Evolutionary conservation across 2,329 filamentous ascomycete genomes (phyloP).

Genomic region (Thyridium curvatum): DNA sequence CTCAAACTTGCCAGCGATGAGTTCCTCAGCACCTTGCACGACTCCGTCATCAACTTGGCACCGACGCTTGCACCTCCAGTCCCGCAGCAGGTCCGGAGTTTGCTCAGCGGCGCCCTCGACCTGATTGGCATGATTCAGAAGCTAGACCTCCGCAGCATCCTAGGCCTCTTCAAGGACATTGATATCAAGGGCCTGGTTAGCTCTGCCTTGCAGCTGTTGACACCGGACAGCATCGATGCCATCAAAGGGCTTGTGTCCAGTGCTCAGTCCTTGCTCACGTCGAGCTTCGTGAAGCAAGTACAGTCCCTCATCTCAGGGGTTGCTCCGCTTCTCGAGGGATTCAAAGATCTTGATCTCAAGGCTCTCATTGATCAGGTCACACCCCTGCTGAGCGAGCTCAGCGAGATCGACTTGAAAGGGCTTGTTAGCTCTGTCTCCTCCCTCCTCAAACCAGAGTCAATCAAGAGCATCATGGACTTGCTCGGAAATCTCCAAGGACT

Average conservation of each 20-base stretch:
- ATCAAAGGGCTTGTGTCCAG: constrained; percentile 34
- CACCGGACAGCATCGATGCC: constrained; percentile 29
- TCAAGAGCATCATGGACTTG: constrained; percentile 23
- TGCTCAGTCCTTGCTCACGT: constrained; percentile 27
- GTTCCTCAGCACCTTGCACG: constrained; percentile 13
- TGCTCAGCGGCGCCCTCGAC: constrained; percentile 20
- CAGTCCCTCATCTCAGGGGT: constrained; percentile 18
- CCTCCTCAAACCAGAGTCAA: constrained; percentile 22
- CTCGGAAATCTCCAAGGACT: constrained; percentile 23
- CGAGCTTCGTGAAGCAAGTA: constrained; percentile 23
- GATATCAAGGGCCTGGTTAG: too few relatives aligned
- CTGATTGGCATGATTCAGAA: constrained; percentile 10
- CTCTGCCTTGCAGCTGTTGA: constrained; percentile 18
- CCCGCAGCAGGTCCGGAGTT: constrained; percentile 17
- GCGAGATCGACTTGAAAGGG: constrained; percentile 18
- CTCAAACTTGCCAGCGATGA: constrained; percentile 2
- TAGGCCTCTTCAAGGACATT: too few relatives aligned
- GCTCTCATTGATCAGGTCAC: constrained; percentile 17
- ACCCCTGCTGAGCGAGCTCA: constrained; percentile 20
- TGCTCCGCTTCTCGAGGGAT: too few relatives aligned
- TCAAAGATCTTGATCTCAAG: too few relatives aligned
- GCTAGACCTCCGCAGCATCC: not conserved
- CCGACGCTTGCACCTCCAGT: not conserved
- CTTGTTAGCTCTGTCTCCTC: constrained; percentile 25
- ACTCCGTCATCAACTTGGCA: constrained; percentile 11